Conservation (phyloP, 805 yeast species). For the Yarrowia keelungensis region DNA sequence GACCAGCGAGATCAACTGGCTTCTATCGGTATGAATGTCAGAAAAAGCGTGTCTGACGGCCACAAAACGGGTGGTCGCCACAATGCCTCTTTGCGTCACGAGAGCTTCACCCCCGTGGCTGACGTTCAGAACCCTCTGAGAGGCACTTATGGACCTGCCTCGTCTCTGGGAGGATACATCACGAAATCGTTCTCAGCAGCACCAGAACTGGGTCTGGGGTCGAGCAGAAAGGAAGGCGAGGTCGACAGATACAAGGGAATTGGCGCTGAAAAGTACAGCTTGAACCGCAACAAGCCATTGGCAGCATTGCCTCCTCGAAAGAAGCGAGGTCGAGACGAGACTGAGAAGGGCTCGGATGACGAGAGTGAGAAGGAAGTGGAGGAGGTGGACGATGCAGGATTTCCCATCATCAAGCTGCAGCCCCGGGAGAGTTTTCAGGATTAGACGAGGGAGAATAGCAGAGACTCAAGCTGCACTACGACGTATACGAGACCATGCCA, state of each 20-base stretch:
- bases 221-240: not conserved
- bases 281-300: slow-evolving; percentile 31
- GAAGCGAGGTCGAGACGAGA: slow-evolving; percentile 32
- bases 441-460: not conserved
- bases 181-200: slow-evolving; percentile 36
- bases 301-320: slow-evolving; percentile 16
- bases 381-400: slow-evolving; percentile 3
- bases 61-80: slow-evolving; percentile 19
- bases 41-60: slow-evolving; percentile 35
- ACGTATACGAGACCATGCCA: slow-evolving; percentile 23
- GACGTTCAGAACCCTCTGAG: slow-evolving; percentile 29
- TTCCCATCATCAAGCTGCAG: slow-evolving; percentile 22
- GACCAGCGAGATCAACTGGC: slow-evolving; percentile 30
- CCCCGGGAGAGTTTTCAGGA: slow-evolving; percentile 34
- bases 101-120: not conserved
- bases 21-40: slow-evolving; percentile 10
- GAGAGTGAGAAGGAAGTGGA: slow-evolving; percentile 23
- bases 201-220: slow-evolving; percentile 1
- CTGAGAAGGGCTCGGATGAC: slow-evolving; percentile 14
- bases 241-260: slow-evolving; percentile 22
- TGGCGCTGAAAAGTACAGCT: slow-evolving; percentile 24
- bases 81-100: slow-evolving; percentile 29
- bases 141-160: slow-evolving; percentile 19
- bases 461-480: not conserved
- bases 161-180: slow-evolving; percentile 11